Conservation (phyloP, 139 green algal genomes). For the Monoraphidium neglectum region DNA sequence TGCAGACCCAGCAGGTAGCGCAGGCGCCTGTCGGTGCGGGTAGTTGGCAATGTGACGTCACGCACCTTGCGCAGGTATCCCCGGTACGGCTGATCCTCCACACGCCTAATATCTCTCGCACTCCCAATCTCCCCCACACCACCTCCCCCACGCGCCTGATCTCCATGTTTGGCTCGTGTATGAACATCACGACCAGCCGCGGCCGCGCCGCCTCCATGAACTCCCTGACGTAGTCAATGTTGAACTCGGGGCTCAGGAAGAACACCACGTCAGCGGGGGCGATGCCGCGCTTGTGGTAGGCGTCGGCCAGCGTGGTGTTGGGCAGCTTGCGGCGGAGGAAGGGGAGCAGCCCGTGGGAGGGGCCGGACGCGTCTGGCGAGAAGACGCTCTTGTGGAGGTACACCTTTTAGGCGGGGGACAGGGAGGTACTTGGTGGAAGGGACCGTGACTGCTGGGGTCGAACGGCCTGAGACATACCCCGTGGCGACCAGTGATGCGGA, state of each 20-base stretch:
- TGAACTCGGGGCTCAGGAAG: conserved; percentile 31
- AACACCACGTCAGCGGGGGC: conserved; percentile 20
- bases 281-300: conserved; percentile 16
- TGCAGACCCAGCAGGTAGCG: conserved; percentile 36
- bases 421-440: no score
- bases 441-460: no score
- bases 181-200: conserved; percentile 26
- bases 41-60: no score
- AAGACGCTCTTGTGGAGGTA: conserved; percentile 17
- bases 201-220: conserved; percentile 14
- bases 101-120: no score
- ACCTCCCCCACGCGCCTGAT: conserved; percentile 18
- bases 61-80: no score
- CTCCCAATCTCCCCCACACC: background rate
- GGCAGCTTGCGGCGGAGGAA: background rate
- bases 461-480: no score
- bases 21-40: conserved; percentile 18
- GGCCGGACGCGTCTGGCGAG: background rate
- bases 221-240: conserved; percentile 23
- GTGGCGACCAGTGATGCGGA: no score
- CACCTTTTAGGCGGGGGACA: background rate
- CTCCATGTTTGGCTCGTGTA: conserved; percentile 32
- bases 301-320: background rate
- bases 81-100: no score
- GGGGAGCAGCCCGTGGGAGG: background rate